Percentiles rank a stretch among this genome's conserved stretches.
phyloP scores from a whole-genome alignment of 768 basidiomycete genomes.

The Leucogyrophana mollusca region DNA sequence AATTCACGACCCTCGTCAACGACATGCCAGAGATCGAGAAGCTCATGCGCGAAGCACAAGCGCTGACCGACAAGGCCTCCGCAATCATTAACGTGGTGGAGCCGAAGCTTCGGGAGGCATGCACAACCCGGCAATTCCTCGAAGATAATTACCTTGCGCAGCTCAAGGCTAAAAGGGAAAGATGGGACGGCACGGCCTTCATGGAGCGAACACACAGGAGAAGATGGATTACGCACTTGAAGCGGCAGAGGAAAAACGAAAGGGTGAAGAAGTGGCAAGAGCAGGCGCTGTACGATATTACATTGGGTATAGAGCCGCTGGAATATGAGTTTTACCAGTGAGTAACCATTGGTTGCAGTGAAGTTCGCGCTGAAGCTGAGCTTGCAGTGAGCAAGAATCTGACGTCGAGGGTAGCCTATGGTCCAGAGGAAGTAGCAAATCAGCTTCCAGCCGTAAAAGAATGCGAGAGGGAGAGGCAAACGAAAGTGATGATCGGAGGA shows the following conservation, averaged over 20 bases:
- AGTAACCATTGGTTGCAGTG: too few species aligned
- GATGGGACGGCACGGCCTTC: conserved; percentile 29
- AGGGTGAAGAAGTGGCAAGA: conserved; percentile 18
- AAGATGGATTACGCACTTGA: conserved; percentile 22
- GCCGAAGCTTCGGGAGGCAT: conserved; percentile 17
- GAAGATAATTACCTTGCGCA: conserved; percentile 22
- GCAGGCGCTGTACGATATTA: too few species aligned
- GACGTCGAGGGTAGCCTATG: conserved; percentile 5
- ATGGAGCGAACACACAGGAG: conserved; percentile 23
- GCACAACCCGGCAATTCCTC: conserved; percentile 22
- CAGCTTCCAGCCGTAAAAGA: background rate
- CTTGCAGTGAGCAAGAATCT: background rate
- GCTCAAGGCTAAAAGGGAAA: conserved; percentile 29
- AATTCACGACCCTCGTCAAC: conserved; percentile 22
- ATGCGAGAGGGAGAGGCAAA: background rate
- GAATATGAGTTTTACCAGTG: too few species aligned
- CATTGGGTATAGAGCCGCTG: too few species aligned
- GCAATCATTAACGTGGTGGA: conserved; percentile 11
- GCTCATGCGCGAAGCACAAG: conserved; percentile 17
- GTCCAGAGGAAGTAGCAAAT: conserved; percentile 1
- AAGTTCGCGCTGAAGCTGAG: too few species aligned
- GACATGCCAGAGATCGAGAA: conserved; percentile 15
- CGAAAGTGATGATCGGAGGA: background rate
- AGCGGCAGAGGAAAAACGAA: conserved; percentile 16
- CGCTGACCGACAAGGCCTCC: conserved; percentile 17